phyloP scores from a whole-genome alignment of 768 basidiomycete species.

The Boletus sensibilis region DNA sequence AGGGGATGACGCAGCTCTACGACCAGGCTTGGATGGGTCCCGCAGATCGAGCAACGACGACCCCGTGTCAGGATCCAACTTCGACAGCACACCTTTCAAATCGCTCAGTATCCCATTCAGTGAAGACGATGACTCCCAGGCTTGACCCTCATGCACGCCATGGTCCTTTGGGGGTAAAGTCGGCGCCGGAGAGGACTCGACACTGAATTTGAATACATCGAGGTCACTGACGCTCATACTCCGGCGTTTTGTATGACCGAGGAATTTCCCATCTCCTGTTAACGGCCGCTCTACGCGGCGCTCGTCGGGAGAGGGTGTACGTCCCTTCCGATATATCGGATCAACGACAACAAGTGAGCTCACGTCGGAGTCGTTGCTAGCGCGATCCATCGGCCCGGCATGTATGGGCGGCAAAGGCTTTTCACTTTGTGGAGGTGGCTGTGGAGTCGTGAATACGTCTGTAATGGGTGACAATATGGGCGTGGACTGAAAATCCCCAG shows the following conservation, averaged over 20 bases:
- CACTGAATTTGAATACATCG: conserved; percentile 48
- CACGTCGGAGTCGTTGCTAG: conserved; percentile 48
- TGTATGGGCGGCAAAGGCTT: conserved; percentile 69
- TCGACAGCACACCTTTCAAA: conserved; percentile 69
- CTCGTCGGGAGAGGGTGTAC: conserved; percentile 33
- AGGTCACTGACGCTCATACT: conserved; percentile 74
- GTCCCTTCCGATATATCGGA: conserved; percentile 38
- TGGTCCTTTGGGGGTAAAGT: conserved; percentile 37
- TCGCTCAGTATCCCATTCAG: conserved; percentile 67
- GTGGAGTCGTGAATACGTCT: conserved; percentile 49
- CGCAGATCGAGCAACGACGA: conserved; percentile 57
- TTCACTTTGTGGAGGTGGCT: conserved; percentile 36
- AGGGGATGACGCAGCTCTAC: conserved; percentile 39
- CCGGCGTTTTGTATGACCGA: conserved; percentile 50
- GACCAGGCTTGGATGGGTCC: conserved; percentile 61
- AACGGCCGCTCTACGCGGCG: conserved; percentile 27
- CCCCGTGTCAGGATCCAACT: conserved; percentile 56
- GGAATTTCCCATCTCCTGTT: conserved; percentile 27
- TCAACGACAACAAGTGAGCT: conserved; percentile 59
- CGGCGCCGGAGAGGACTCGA: conserved; percentile 37
- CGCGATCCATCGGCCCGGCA: conserved; percentile 33
- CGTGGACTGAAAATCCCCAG: conserved; percentile 40
- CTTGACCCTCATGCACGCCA: conserved; percentile 22
- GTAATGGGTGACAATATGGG: conserved; percentile 44
- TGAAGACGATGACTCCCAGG: conserved; percentile 44